Percentiles rank a stretch among this genome's conserved stretches.
Evolutionary conservation across 2,329 filamentous ascomycete genomes (phyloP).

Genomic region (Xylaria sp.): DNA sequence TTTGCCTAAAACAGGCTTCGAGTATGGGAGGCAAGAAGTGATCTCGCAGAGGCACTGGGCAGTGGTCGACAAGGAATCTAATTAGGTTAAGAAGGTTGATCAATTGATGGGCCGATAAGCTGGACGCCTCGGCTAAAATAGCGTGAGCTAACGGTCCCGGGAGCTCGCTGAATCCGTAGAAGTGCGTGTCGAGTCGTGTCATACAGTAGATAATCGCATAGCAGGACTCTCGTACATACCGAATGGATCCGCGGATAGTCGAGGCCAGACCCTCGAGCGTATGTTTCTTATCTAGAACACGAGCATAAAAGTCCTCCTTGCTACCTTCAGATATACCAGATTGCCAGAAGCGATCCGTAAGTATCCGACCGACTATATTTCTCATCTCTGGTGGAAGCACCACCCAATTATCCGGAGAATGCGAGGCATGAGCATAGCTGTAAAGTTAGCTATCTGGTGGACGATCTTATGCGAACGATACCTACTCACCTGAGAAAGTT

Average conservation of each 20-base stretch:
- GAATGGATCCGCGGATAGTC: slow-evolving; percentile 86
- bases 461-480: slow-evolving; percentile 35
- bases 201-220: slow-evolving; percentile 96
- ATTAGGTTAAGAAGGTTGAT: slow-evolving; percentile 92
- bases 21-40: slow-evolving; percentile 89
- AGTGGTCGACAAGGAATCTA: slow-evolving; percentile 89
- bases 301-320: slow-evolving; percentile 94
- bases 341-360: slow-evolving; percentile 98
- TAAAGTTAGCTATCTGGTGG: slow-evolving; percentile 23
- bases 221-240: slow-evolving; percentile 89
- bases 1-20: slow-evolving; percentile 81
- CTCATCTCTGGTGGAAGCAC: slow-evolving; percentile 80
- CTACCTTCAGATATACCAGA: slow-evolving; percentile 95
- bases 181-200: slow-evolving; percentile 84
- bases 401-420: slow-evolving; percentile 86
- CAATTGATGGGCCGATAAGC: slow-evolving; percentile 90
- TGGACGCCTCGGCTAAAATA: slow-evolving; percentile 82
- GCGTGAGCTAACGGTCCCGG: slow-evolving; percentile 84
- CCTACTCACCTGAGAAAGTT: slow-evolving; percentile 75
- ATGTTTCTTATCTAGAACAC: slow-evolving; percentile 86
- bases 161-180: slow-evolving; percentile 89
- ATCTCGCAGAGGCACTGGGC: slow-evolving; percentile 78
- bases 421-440: slow-evolving; percentile 89
- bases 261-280: slow-evolving; percentile 95
- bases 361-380: slow-evolving; percentile 78